Percentiles rank a stretch among this genome's conserved stretches.
Evolutionary conservation across 331 rosid species (phyloP).

Genomic region (Pyrus hybrid): DNA sequence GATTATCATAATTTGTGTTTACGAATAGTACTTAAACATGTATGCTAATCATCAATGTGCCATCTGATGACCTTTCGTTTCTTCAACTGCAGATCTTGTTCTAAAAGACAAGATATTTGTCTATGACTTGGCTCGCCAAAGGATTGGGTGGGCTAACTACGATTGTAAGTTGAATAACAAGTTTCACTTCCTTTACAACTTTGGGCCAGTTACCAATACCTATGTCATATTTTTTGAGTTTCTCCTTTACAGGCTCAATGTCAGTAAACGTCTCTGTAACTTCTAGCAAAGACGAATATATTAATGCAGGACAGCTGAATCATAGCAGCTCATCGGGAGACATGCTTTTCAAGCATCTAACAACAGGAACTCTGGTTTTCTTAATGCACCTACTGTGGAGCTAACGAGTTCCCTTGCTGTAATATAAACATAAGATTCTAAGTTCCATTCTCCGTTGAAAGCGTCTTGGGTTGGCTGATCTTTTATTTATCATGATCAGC

Average conservation of each 20-base stretch:
- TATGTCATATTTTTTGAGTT: not conserved
- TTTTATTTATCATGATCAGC: conserved; percentile 30
- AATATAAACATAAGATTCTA: conserved; percentile 19
- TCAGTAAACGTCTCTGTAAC: conserved; percentile 80
- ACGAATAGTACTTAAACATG: not conserved
- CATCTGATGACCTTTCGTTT: conserved; percentile 4
- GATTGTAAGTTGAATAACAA: conserved; percentile 55
- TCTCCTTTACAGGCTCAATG: conserved; percentile 59
- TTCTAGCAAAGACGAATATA: conserved; percentile 59
- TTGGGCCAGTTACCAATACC: not conserved
- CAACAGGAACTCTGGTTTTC: conserved; percentile 29
- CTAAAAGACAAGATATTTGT: conserved; percentile 87
- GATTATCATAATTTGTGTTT: not conserved
- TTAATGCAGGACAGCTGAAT: conserved; percentile 56
- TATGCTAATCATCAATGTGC: not conserved
- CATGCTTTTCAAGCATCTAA: conserved; percentile 37
- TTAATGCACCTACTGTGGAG: conserved; percentile 37
- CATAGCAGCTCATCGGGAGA: conserved; percentile 41
- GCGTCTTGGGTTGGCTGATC: conserved; percentile 19
- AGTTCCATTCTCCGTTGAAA: conserved; percentile 21
- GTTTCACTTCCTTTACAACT: not conserved
- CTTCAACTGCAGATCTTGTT: conserved; percentile 69
- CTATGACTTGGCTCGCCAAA: conserved; percentile 70
- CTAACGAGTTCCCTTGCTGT: conserved; percentile 20
- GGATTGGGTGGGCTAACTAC: conserved; percentile 82